These are phyloP conservation scores for Berkeleyomyces rouxiae DNA, from an alignment of 2,329 filamentous ascomycete genomes.

Conservation along the genomic window DNA sequence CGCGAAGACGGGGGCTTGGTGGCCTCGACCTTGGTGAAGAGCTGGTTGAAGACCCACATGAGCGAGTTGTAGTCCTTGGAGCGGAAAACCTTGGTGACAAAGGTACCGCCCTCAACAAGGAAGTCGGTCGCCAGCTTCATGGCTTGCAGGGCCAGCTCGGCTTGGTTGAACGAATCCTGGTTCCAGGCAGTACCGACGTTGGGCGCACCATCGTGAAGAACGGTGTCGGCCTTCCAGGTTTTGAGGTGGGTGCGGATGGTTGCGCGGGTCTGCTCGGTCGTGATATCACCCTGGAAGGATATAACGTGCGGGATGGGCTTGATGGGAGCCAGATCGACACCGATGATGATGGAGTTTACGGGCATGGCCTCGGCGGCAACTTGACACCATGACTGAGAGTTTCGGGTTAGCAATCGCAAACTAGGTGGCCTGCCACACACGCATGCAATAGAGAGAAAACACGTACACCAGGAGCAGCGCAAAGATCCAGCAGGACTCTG, in stretches of 20 bases:
- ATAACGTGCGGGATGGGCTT: constrained; percentile 90
- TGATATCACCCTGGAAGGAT: constrained; percentile 95
- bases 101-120: constrained; percentile 70
- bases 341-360: constrained; percentile 72
- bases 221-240: constrained; percentile 89
- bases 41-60: constrained; percentile 93
- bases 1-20: constrained; percentile 92
- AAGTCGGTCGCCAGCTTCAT: constrained; percentile 94
- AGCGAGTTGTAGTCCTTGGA: constrained; percentile 94
- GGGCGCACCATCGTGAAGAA: constrained; percentile 90
- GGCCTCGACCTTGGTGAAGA: constrained; percentile 89
- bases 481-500: constrained; percentile 91
- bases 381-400: constrained; percentile 70
- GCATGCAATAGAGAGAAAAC: constrained; percentile 15
- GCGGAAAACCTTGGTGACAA: constrained; percentile 94
- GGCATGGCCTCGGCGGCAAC: constrained; percentile 95
- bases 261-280: constrained; percentile 84
- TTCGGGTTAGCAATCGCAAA: constrained; percentile 17
- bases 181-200: constrained; percentile 98
- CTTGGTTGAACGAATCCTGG: constrained; percentile 96
- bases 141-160: constrained; percentile 76
- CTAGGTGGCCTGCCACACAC: neutral
- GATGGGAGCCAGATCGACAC: constrained; percentile 87
- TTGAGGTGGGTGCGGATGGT: constrained; percentile 83
- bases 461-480: constrained; percentile 77